Conservation (phyloP, 148 eudicot genomes). For the Silene conica region DNA sequence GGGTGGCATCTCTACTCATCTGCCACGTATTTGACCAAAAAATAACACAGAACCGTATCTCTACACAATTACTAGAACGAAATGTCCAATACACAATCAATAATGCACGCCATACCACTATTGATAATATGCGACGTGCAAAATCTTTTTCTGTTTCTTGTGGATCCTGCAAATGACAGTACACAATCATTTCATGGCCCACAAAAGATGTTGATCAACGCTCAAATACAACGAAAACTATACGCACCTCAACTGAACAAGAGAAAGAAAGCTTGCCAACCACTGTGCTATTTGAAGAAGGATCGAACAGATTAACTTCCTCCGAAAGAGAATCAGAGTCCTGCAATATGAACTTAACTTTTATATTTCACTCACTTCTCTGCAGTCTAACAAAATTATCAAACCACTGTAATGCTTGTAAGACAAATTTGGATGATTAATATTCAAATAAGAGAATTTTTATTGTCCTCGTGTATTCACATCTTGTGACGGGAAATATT, state of each 20-base stretch:
- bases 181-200: conserved; percentile 13
- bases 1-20: not conserved
- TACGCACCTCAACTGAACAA: conserved; percentile 75
- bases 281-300: conserved; percentile 43
- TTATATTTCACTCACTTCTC: conserved; percentile 3
- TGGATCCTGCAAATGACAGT: conserved; percentile 57
- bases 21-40: not conserved
- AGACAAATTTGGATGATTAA: not conserved
- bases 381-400: not conserved
- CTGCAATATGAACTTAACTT: conserved; percentile 39
- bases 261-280: conserved; percentile 69
- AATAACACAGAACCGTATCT: not conserved
- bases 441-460: too few relatives aligned
- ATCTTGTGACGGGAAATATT: not conserved
- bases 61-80: not conserved
- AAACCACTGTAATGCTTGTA: not conserved
- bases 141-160: conserved; percentile 75
- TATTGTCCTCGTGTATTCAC: not conserved
- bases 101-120: conserved; percentile 53
- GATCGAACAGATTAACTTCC: conserved; percentile 61
- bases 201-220: conserved; percentile 15
- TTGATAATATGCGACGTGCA: conserved; percentile 69
- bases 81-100: conserved; percentile 6
- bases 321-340: conserved; percentile 55
- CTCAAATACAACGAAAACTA: conserved; percentile 11